These are phyloP conservation scores for Dianthus caryophyllus DNA, from an alignment of 148 eudicot genomes.

Conservation along the genomic window DNA sequence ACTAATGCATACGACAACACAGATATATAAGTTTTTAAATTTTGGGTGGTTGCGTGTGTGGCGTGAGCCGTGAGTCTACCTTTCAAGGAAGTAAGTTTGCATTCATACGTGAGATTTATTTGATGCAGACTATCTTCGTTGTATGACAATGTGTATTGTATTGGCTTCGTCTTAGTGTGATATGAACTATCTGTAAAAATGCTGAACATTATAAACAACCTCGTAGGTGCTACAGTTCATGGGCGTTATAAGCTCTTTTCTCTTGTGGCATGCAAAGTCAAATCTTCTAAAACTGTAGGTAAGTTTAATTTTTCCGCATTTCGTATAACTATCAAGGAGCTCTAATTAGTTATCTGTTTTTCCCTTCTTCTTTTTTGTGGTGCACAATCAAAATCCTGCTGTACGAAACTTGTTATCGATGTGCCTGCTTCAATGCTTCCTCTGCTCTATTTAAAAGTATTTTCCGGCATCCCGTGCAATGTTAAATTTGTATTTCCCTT, in stretches of 20 bases:
- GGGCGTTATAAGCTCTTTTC: conserved; percentile 45
- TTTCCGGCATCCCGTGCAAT: no score
- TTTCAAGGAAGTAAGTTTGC: background rate
- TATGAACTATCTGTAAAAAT: conserved; percentile 28
- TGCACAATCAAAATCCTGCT: background rate
- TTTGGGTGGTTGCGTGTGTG: background rate
- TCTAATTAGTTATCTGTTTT: background rate
- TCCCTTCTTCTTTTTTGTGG: background rate
- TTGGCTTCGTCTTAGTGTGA: conserved; percentile 10
- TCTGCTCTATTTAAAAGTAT: no score
- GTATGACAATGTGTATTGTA: background rate
- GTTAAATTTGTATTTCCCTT: background rate
- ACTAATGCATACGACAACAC: background rate
- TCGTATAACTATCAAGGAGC: conserved; percentile 5
- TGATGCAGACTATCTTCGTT: background rate
- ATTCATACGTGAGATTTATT: background rate
- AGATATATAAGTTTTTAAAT: background rate
- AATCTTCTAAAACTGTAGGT: conserved; percentile 38
- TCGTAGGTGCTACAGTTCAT: conserved; percentile 23
- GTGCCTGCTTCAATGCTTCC: background rate
- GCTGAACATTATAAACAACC: conserved; percentile 31
- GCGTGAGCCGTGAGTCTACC: background rate
- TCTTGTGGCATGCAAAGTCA: conserved; percentile 36
- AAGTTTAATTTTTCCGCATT: conserved; percentile 12
- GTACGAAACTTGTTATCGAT: background rate